Evolutionary conservation across 192 early-diverging fungal species (phyloP), one percentile per base, ranked within the genome.

Genomic region (Spizellomyces punctatus): DNA sequence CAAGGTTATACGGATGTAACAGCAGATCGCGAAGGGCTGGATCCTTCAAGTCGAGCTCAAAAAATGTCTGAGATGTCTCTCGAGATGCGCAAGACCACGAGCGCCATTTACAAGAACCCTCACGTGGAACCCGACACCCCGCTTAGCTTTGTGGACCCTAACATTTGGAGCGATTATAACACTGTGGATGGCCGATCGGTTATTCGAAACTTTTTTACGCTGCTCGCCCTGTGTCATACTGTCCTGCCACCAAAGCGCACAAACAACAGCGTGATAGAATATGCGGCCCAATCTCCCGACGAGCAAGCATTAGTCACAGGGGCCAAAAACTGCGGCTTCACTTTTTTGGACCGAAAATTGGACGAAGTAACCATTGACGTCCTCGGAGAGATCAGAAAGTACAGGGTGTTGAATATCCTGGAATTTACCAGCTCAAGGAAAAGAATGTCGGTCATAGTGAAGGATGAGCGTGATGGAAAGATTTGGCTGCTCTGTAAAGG

Each of bases 241-340:
- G 95, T 93, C 42, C 77, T 94, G 65, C 71, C 85, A 22, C 86
- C 90, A 17, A 81, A 89, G 76, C n/a, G 76, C 79, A 17, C 41
- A 12, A 16, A 6, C 5, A 27, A 42, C 7, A 41, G 60, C 27
- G 12, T 21, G 12, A 68, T 89, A 49, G 86, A 84, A 19, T 95
- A 94, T 73, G 89, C 91, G 75, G 89, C 91, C 0, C 86, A 91
- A 5, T 92, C 90, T 12, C 93, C 94, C 7, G 94, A 95, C 69
- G 94, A 95, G 77, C 89, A 89, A 72, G 94, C 94, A n/a, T 74
- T 95, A 46, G 91, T 94, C 2, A 86, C 84, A 0, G 92, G 89
- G 7, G 94, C 94, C 2, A 86, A 85, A 19, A 87, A 92, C 67
- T 75, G 91, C 14, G 91, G 91, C 36, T 91, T 80, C 43, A 47